Evolutionary conservation across 176 grass and related monocot genomes (phyloP).

Genomic region (Aegilops speltoides): DNA sequence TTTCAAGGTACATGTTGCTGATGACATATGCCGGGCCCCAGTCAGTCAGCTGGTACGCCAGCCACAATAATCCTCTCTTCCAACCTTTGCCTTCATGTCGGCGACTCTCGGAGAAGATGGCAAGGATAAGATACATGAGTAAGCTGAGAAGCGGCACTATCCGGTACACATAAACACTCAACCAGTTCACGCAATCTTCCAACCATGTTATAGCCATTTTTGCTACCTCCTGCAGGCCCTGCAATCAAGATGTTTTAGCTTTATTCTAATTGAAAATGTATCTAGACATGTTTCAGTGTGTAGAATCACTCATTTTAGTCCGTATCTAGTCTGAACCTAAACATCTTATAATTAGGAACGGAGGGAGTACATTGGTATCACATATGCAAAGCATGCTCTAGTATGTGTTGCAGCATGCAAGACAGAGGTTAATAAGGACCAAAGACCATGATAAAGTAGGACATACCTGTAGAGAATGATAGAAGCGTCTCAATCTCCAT

Average conservation of each 20-base stretch:
- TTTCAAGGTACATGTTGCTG: background rate
- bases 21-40: background rate
- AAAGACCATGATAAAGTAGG: background rate
- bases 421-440: background rate
- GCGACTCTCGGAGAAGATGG: too few species aligned
- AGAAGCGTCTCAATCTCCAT: too few species aligned
- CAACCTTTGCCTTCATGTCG: too few species aligned
- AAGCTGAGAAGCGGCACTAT: background rate
- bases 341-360: too few species aligned
- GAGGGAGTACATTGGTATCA: background rate
- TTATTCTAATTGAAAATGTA: too few species aligned
- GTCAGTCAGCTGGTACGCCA: too few species aligned
- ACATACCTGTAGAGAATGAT: background rate
- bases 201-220: background rate
- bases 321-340: too few species aligned
- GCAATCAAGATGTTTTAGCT: background rate
- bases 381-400: background rate
- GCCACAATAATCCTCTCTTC: too few species aligned
- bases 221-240: background rate
- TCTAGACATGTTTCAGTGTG: too few species aligned
- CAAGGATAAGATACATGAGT: too few species aligned
- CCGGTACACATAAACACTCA: background rate
- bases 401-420: background rate
- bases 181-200: background rate
- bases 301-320: too few species aligned